Conservation (phyloP, 2,329 filamentous ascomycete species). For the Pseudocercospora fuligena region DNA sequence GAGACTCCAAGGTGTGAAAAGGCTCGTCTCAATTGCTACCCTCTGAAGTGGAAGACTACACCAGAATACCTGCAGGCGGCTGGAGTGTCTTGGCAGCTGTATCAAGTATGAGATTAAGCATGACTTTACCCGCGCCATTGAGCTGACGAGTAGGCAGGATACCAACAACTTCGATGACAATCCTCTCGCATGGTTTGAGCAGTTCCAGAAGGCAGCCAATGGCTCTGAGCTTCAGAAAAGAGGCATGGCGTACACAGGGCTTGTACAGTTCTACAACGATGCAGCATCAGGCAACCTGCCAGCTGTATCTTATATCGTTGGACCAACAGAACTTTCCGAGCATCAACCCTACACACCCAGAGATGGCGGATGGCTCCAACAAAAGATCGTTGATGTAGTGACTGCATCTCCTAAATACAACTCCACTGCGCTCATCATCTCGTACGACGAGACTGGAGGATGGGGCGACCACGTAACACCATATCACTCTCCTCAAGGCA, state of each 20-base stretch:
- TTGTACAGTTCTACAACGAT: constrained; percentile 56
- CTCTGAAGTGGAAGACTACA: constrained; percentile 57
- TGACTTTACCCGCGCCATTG: constrained; percentile 51
- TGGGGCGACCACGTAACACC: constrained; percentile 61
- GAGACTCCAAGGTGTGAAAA: constrained; percentile 53
- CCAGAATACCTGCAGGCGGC: constrained; percentile 57
- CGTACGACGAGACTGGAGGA: constrained; percentile 60
- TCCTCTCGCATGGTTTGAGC: constrained; percentile 58
- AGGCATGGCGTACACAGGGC: constrained; percentile 54
- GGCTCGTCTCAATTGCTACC: constrained; percentile 56
- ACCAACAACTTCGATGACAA: constrained; percentile 47
- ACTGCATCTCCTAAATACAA: constrained; percentile 56
- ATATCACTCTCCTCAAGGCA: constrained; percentile 55
- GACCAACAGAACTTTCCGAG: constrained; percentile 58
- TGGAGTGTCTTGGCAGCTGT: constrained; percentile 51
- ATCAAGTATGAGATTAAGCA: constrained; percentile 43
- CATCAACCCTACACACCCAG: constrained; percentile 59
- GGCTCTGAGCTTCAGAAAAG: constrained; percentile 49
- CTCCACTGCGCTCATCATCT: constrained; percentile 55
- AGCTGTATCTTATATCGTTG: constrained; percentile 57
- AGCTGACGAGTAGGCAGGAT: constrained; percentile 29
- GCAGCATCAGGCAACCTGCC: constrained; percentile 59
- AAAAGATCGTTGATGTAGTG: constrained; percentile 58
- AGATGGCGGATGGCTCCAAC: constrained; percentile 61
- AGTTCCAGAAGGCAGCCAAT: constrained; percentile 54